Evolutionary conservation across 441 rosid species (phyloP).

Genomic region (Gossypium gossypioides): DNA sequence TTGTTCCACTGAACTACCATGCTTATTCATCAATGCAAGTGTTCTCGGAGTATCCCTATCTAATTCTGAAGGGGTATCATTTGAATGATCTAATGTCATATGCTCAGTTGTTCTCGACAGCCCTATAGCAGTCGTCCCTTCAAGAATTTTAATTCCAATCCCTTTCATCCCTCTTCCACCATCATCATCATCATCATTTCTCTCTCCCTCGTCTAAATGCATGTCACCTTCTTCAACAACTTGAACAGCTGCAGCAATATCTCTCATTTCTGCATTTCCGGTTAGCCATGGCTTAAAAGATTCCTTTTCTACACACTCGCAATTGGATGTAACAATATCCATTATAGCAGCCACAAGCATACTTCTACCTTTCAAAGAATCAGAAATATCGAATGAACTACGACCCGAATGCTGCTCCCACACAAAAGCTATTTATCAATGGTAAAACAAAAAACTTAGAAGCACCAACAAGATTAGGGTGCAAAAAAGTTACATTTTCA

Average conservation of each 20-base stretch:
- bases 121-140: conserved; percentile 77
- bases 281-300: conserved; percentile 53
- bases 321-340: conserved; percentile 87
- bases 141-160: conserved; percentile 84
- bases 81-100: conserved; percentile 36
- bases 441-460: conserved; percentile 34
- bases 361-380: conserved; percentile 99
- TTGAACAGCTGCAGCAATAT: conserved; percentile 79
- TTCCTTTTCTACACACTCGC: conserved; percentile 46
- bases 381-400: conserved; percentile 87
- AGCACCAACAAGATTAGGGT: conserved; percentile 22
- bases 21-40: conserved; percentile 44
- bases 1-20: conserved; percentile 36
- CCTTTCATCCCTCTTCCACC: conserved; percentile 74
- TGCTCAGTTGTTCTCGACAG: conserved; percentile 55
- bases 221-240: conserved; percentile 87
- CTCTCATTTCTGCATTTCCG: conserved; percentile 71
- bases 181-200: conserved; percentile 53
- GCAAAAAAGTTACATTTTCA: conserved; percentile 6
- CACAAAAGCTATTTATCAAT: conserved; percentile 69
- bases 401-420: conserved; percentile 93
- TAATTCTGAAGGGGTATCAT: conserved; percentile 24
- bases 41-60: conserved; percentile 32
- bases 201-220: conserved; percentile 53
- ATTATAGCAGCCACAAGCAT: conserved; percentile 97